A percentile compares a stretch with the other conserved stretches of the same genome.
Conservation (phyloP, 768 basidiomycete genomes). For the Rhodotorula paludigena region DNA sequence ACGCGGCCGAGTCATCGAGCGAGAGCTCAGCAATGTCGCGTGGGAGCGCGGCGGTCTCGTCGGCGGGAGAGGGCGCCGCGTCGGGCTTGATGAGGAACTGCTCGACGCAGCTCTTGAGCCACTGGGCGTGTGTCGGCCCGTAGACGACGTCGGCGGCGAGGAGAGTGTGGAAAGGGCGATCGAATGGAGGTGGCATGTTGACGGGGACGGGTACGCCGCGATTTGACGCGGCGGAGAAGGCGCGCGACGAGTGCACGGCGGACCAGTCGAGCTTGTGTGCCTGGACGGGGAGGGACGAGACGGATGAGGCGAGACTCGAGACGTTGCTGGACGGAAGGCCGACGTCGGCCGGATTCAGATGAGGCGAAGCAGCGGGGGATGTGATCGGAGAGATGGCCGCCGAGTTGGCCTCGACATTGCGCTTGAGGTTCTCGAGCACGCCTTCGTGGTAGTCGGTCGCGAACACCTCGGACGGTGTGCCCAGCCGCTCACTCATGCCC, state of each 20-base stretch:
- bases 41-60: not conserved
- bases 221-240: constrained; percentile 18
- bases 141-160: constrained; percentile 79
- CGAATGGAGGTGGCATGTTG: constrained; percentile 34
- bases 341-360: not conserved
- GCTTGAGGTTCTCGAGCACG: constrained; percentile 64
- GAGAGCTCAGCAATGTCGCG: constrained; percentile 11
- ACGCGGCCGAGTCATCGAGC: constrained; percentile 8
- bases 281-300: constrained; percentile 21
- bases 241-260: constrained; percentile 31
- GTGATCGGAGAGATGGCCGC: constrained; percentile 32
- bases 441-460: constrained; percentile 75
- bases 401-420: constrained; percentile 63
- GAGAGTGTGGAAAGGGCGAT: constrained; percentile 61
- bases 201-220: constrained; percentile 8
- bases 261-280: constrained; percentile 38
- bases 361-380: constrained; percentile 25
- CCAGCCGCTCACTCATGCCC: constrained; percentile 30
- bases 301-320: not conserved
- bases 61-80: not conserved
- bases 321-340: not conserved
- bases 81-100: constrained; percentile 50
- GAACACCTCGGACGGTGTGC: constrained; percentile 50
- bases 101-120: constrained; percentile 65
- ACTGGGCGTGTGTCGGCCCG: constrained; percentile 63